phyloP scores from a whole-genome alignment of 1,284 basidiomycete genomes.

The Moniliella sp. region DNA sequence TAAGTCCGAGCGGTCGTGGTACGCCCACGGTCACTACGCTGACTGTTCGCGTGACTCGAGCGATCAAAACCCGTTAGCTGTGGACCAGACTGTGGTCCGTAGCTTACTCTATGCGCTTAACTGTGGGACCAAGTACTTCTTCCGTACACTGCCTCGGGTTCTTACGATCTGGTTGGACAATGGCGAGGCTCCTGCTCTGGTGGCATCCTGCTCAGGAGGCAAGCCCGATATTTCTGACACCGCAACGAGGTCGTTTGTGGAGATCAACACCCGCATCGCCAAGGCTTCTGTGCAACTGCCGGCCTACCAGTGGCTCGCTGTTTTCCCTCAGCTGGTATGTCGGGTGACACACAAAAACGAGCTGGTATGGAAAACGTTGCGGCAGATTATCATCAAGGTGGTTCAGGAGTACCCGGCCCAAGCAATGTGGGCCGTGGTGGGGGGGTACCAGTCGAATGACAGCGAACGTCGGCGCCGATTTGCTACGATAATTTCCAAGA shows the following conservation, averaged over 20 bases:
- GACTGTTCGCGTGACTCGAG: constrained; percentile 19
- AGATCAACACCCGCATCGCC: constrained; percentile 39
- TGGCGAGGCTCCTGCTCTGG: constrained; percentile 43
- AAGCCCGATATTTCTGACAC: no score
- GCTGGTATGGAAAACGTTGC: constrained; percentile 48
- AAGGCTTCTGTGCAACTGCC: constrained; percentile 35
- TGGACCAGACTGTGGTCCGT: constrained; percentile 41
- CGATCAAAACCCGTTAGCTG: constrained; percentile 37
- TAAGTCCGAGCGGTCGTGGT: constrained; percentile 39
- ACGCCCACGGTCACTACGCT: constrained; percentile 14
- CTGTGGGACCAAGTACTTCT: constrained; percentile 81
- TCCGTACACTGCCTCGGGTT: constrained; percentile 78
- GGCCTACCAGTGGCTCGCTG: constrained; percentile 56
- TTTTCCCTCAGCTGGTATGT: constrained; percentile 89
- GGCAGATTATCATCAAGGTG: constrained; percentile 51
- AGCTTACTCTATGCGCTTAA: constrained; percentile 55
- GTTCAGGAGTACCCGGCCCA: constrained; percentile 69
- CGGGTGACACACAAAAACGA: constrained; percentile 60
- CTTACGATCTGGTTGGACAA: constrained; percentile 86
- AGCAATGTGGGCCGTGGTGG: constrained; percentile 75
- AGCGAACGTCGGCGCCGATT: constrained; percentile 46
- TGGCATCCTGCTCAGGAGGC: constrained; percentile 5
- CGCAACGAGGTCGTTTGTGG: constrained; percentile 5
- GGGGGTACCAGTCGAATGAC: constrained; percentile 67
- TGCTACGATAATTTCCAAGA: constrained; percentile 44